Base-by-base conservation (phyloP, 139 green algal species). In the Pleodorina starrii region DNA sequence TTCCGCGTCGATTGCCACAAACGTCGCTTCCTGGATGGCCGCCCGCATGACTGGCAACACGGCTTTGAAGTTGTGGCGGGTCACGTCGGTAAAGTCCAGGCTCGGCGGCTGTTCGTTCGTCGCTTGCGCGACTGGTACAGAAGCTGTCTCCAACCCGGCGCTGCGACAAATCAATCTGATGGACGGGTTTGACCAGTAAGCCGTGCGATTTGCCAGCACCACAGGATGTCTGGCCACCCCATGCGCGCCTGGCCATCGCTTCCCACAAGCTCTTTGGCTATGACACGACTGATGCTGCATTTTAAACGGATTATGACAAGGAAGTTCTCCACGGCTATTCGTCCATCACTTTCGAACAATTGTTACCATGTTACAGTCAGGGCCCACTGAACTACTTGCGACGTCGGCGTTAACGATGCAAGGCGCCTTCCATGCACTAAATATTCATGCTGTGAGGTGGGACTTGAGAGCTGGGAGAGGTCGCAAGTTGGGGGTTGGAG, bases 1-100 rank as follows among this genome's bases (percentile, higher is more conserved):
- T 72, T 97, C 95, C 32, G 90, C 93, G 90, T 97, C 95, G 43
- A 97, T 94, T 1, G 92, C 78, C 63, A 92, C 94, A 73, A 95
- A 95, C 5, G 77, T 68, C 38, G 80, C 88, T 4, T 85, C 48
- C 38, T 91, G 66, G 60, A 95, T 66, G 2, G 93, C 93, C 17
- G 92, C 76, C 19, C 86, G 81, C 2, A 98, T 88, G 2, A 86
- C 35, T 2, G 95, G 95, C 57, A 98, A 72, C 25, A 77, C 83
- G 19, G 91, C 81, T 9, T 85, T 74, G 46, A 98, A 98, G 60
- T 97, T 98, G 79, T 91, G 80, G 17, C 91, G 85, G 3, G 93
- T 98, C 0, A 98, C 92, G 91, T 97, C 36, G 2, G 77, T 46
- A 38, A 73, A 85, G 77, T 85, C 57, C 16, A 85, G 1, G 23